Evolutionary conservation across 176 grass and related monocot genomes (phyloP).

Genomic region (Pharus latifolius): DNA sequence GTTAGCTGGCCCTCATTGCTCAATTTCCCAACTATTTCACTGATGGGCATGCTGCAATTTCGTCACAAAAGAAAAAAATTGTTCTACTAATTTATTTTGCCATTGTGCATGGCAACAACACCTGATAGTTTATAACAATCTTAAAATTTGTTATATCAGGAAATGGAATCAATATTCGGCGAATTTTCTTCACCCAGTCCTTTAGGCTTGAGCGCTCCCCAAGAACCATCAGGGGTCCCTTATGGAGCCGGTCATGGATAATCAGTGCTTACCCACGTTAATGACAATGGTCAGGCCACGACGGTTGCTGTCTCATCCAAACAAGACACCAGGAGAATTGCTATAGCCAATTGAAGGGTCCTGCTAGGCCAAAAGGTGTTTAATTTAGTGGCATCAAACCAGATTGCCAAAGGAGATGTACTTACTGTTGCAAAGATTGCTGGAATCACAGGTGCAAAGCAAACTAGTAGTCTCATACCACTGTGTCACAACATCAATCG

Average conservation of each 20-base stretch:
- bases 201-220: slow-evolving; percentile 48
- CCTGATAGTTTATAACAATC: background rate
- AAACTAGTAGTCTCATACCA: slow-evolving; percentile 74
- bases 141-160: slow-evolving; percentile 28
- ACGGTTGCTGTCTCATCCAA: slow-evolving; percentile 90
- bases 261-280: slow-evolving; percentile 52
- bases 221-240: background rate
- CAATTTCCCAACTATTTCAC: too few relatives aligned
- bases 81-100: background rate
- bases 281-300: slow-evolving; percentile 57
- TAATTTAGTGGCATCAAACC: slow-evolving; percentile 78
- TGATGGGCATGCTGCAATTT: background rate
- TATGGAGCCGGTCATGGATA: background rate
- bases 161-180: slow-evolving; percentile 89
- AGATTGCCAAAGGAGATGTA: slow-evolving; percentile 90
- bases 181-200: slow-evolving; percentile 45
- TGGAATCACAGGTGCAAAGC: slow-evolving; percentile 94
- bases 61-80: background rate
- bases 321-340: slow-evolving; percentile 59
- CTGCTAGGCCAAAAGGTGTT: slow-evolving; percentile 64
- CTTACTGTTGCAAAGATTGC: slow-evolving; percentile 91
- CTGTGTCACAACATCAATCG: slow-evolving; percentile 83
- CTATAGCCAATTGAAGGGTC: slow-evolving; percentile 72
- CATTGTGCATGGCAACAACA: background rate
- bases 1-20: too few relatives aligned